Base-by-base conservation (phyloP, 106 monocot genomes). In the Cymbidium sinense region DNA sequence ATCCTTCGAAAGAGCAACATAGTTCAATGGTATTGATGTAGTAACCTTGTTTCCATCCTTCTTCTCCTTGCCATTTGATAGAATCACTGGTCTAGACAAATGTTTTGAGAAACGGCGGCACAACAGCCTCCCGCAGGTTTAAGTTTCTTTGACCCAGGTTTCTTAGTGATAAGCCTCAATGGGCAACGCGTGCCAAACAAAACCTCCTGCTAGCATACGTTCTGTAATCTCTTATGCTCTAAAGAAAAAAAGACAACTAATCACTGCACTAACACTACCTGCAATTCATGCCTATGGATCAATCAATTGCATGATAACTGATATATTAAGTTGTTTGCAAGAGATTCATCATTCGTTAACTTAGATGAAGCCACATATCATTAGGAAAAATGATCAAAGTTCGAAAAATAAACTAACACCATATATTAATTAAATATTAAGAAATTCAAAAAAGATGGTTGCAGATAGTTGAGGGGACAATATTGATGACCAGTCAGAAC, bases 151-250 rank as follows among this genome's bases (percentile, higher is more conserved):
- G 93, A 29, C 89, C 91, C 70, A 96, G 76, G 96, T 74, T 93
- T 96, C 85, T n/a, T n/a, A n/a, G n/a, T 87, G 86, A 44, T 9
- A 84, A 50, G 89, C 75, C 91, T 84, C 80, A 89, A 29, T 17
- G 96, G 96, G 76, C 93, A 93, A 21, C 89, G 91, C 72, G 77
- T 78, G 5, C 96, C 96, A 77, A 78, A 93, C 34, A 87, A 50
- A 50, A 77, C 80, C 75, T 93, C 93, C 70, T 96, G 91, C 80
- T 76, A 18, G 83, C 86, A 64, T 82, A 50, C 89, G 96, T 75
- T 91, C 71, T 96, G 96, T 19, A 93, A 67, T 75, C 77, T 89
- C 85, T 89, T 96, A 78, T 89, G 88, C 77, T 96, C 96, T 96
- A 79, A 34, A 82, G n/a, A 51, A 84, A 3, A 58, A 58, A 23